Evolutionary conservation across 2,329 filamentous ascomycete species (phyloP).

Genomic region (Aspergillus tanneri): DNA sequence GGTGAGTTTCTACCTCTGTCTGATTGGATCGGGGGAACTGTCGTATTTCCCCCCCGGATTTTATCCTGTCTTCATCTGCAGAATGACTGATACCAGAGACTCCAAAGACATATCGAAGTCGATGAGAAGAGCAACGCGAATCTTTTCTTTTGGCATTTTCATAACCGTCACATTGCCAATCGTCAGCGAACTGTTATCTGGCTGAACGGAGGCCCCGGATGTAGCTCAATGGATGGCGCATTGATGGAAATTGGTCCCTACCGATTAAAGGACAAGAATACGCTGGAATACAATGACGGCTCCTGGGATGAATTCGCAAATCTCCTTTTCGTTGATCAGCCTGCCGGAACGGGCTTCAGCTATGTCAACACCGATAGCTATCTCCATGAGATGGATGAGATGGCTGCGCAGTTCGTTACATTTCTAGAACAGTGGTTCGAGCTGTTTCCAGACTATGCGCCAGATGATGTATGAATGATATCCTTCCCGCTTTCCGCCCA

Average conservation of each 20-base stretch:
- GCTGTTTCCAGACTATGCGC: slow-evolving; percentile 86
- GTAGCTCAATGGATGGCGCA: slow-evolving; percentile 94
- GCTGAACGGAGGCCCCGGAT: slow-evolving; percentile 95
- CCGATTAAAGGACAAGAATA: slow-evolving; percentile 70
- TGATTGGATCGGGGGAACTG: not conserved
- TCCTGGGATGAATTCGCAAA: slow-evolving; percentile 99
- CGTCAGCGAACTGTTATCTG: slow-evolving; percentile 88
- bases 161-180: slow-evolving; percentile 93
- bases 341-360: slow-evolving; percentile 93
- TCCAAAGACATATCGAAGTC: slow-evolving; percentile 80
- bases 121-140: slow-evolving; percentile 83
- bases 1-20: slow-evolving; percentile 57
- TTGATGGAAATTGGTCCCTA: slow-evolving; percentile 97
- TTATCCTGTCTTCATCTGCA: not conserved
- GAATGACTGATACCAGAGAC: slow-evolving; percentile 1
- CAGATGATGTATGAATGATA: slow-evolving; percentile 75
- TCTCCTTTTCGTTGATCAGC: slow-evolving; percentile 93
- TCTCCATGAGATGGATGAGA: slow-evolving; percentile 78
- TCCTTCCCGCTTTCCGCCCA: not conserved
- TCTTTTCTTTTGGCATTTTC: slow-evolving; percentile 97
- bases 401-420: slow-evolving; percentile 81
- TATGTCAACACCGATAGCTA: slow-evolving; percentile 90
- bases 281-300: slow-evolving; percentile 81
- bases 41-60: not conserved
- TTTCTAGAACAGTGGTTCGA: slow-evolving; percentile 92